Evolutionary conservation across 2,329 filamentous ascomycete species (phyloP), one percentile per base, ranked within the genome.

Genomic region (Xylariaceae sp.): DNA sequence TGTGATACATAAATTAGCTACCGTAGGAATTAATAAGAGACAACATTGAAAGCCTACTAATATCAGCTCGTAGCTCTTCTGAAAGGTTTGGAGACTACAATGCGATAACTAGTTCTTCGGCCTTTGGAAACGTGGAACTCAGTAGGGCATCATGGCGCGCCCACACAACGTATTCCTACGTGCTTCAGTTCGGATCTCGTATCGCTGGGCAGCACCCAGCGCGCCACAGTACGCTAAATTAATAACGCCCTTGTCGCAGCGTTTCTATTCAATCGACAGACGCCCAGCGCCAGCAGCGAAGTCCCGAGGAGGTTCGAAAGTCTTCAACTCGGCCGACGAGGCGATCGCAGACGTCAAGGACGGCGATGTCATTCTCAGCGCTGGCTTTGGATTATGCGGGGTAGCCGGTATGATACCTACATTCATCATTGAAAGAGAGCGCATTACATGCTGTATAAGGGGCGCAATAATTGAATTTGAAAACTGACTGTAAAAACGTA

Each of bases 351-450:
- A 91, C 69, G 77, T 93, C 54, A 79, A 87, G 69, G 87, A 88
- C 66, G 85, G 89, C 52, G 87, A 85, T 9, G 89, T 85, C 0
- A 79, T 94, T 31, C 78, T 94, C 53, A 91, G 89, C 69, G 87
- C 90, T 14, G 91, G 90, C 1, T 94, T 94, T 71, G 91, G 91
- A n/a, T 82, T 94, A 11, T 93, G 89, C 65, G 90, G 90, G 63
- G 88, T 92, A 16, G 85, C 87, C 52, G 84, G 85, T 86, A 75
- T 52, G 77, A 51, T 44, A 4, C 33, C 11, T 51, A 26, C 28
- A 6, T 34, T 24, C 12, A 26, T 23, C 28, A 14, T 1, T 45
- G 28, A 9, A 17, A 24, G 14, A n/a, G 16, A 19, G 28, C n/a
- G 8, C 12, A 16, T 37, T 26, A 31, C n/a, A 28, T 31, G 6